Evolutionary conservation across 148 eudicot genomes (phyloP).

Genomic region (Linanthus parryae): DNA sequence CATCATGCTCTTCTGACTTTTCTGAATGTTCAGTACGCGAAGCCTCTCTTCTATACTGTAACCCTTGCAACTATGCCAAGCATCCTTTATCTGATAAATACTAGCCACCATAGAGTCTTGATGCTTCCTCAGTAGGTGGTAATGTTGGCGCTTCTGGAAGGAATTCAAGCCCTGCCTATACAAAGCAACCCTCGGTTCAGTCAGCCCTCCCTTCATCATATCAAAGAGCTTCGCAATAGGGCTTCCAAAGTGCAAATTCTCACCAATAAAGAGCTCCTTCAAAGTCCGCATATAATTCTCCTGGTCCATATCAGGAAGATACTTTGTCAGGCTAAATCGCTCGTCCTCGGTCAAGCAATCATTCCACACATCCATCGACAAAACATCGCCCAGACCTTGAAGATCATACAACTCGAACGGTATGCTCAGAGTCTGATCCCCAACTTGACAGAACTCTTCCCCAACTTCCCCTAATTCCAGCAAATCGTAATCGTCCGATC

Average conservation of each 20-base stretch:
- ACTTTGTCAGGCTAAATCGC: conserved; percentile 60
- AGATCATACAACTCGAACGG: conserved; percentile 88
- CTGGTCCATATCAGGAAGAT: conserved; percentile 94
- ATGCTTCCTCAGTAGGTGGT: conserved; percentile 63
- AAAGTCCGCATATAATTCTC: conserved; percentile 64
- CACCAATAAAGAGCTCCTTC: conserved; percentile 82
- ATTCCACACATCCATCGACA: conserved; percentile 94
- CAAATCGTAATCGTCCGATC: conserved; percentile 93
- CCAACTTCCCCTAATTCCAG: conserved; percentile 83
- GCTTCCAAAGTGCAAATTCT: conserved; percentile 75
- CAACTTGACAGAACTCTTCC: conserved; percentile 77
- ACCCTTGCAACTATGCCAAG: conserved; percentile 76
- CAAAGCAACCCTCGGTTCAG: conserved; percentile 91
- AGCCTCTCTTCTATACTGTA: conserved; percentile 93
- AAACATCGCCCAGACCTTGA: conserved; percentile 49
- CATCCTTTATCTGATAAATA: conserved; percentile 68
- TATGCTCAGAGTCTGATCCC: conserved; percentile 79
- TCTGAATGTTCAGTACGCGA: conserved; percentile 65
- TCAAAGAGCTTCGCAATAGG: conserved; percentile 57
- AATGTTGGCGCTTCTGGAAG: conserved; percentile 70
- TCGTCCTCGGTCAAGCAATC: conserved; percentile 85
- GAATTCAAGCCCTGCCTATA: conserved; percentile 75
- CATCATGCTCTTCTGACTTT: conserved; percentile 74
- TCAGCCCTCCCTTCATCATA: conserved; percentile 90
- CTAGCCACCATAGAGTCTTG: conserved; percentile 68